Evolutionary conservation across 345 rosid species (phyloP).

Genomic region (Gossypium longicalyx): DNA sequence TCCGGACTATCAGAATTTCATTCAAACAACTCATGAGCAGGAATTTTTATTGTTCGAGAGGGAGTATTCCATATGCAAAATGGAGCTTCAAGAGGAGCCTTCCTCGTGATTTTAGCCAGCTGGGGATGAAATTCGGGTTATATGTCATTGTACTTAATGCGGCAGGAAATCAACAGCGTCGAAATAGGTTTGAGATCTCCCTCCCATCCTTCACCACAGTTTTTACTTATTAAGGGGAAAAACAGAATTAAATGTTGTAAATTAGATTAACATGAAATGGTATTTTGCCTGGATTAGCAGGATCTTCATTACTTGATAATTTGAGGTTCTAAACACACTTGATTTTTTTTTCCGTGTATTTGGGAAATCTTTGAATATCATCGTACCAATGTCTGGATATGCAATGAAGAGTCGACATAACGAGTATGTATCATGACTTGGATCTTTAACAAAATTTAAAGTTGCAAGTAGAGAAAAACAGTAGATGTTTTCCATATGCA

Average conservation of each 20-base stretch:
- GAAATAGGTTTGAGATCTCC: neutral
- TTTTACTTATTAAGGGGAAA: neutral
- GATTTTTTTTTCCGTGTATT: too few relatives aligned
- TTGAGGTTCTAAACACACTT: neutral
- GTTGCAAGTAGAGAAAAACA: neutral
- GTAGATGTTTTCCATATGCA: neutral
- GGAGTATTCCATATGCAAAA: slow-evolving; percentile 64
- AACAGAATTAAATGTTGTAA: neutral
- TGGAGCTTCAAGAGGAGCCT: slow-evolving; percentile 63
- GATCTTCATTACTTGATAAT: neutral
- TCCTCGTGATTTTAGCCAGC: slow-evolving; percentile 18
- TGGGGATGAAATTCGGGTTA: neutral
- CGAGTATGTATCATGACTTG: neutral
- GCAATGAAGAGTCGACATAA: too few relatives aligned
- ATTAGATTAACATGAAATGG: neutral
- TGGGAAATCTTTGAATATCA: too few relatives aligned
- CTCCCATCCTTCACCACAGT: neutral
- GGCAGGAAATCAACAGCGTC: neutral
- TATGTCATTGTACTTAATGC: neutral
- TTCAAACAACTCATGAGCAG: slow-evolving; percentile 31
- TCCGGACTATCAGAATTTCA: neutral
- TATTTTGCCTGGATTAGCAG: neutral
- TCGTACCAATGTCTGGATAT: neutral
- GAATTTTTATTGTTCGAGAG: slow-evolving; percentile 85
- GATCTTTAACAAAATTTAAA: neutral